These are phyloP conservation scores for Epichloe sp. DNA, from an alignment of 2,329 filamentous ascomycete species.

Conservation along the genomic window DNA sequence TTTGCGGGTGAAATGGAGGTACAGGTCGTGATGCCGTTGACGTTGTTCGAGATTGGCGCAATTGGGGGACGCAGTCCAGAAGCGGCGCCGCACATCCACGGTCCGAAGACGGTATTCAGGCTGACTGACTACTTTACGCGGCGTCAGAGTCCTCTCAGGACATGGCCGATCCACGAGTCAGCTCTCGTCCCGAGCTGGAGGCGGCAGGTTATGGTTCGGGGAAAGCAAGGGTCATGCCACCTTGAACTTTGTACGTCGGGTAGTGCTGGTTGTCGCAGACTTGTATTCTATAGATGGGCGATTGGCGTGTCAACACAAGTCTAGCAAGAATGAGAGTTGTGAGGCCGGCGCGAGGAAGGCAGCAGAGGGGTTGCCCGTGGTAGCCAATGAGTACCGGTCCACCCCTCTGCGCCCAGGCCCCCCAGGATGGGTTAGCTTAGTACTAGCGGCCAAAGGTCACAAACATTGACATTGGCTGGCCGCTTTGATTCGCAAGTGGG, in stretches of 20 bases:
- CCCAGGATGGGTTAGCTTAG: neutral
- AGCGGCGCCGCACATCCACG: constrained; percentile 1
- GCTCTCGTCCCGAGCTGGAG: constrained; percentile 17
- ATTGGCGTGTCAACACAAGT: neutral
- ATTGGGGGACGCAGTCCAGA: neutral
- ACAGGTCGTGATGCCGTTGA: neutral
- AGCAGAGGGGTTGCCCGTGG: neutral
- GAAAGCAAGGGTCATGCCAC: constrained; percentile 11
- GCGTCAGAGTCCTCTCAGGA: constrained; percentile 20
- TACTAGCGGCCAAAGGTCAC: neutral
- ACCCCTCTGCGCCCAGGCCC: neutral
- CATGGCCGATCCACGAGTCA: constrained; percentile 20
- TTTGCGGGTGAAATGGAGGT: neutral
- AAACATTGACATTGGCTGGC: too few species aligned
- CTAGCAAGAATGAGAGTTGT: neutral
- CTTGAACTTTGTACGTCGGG: neutral
- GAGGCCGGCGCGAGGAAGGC: neutral
- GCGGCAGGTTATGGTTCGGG: constrained; percentile 8
- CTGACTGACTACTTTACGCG: constrained; percentile 8
- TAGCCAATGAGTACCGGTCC: neutral
- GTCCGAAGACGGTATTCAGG: neutral
- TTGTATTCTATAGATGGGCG: neutral
- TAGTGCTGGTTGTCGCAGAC: neutral
- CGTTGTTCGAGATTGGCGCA: neutral
- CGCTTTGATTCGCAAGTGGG: too few species aligned